Percentiles rank a stretch among this genome's conserved stretches.
Conservation (phyloP, 106 monocot genomes). For the Dendrobium chrysotoxum region DNA sequence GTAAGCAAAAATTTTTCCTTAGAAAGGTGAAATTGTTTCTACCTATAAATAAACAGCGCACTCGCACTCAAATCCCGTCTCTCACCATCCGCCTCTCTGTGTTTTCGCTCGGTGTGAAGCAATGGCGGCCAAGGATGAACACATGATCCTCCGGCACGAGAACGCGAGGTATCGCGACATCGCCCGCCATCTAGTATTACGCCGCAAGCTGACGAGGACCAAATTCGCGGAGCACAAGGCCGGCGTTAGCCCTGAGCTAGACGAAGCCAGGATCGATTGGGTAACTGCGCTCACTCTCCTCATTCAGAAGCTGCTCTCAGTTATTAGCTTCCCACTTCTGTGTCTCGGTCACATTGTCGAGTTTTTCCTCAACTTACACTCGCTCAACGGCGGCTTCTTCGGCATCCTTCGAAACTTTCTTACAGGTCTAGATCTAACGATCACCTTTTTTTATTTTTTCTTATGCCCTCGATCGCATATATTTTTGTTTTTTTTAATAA, state of each 20-base stretch:
- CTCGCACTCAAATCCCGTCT: no score
- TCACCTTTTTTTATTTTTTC: background rate
- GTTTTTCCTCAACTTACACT: slow-evolving; percentile 6
- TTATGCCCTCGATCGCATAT: no score
- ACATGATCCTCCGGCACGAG: slow-evolving; percentile 8
- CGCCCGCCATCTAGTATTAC: background rate
- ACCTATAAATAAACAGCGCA: no score
- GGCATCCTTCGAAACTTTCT: background rate
- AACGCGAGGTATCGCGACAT: slow-evolving; percentile 1
- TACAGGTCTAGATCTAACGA: background rate
- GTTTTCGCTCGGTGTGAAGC: no score
- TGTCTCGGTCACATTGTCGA: background rate
- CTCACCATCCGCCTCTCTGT: no score
- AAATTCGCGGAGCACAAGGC: slow-evolving; percentile 1
- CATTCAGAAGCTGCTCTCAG: slow-evolving; percentile 5
- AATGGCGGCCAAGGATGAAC: background rate
- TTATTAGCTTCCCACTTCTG: background rate
- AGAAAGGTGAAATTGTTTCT: no score
- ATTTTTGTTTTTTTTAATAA: no score
- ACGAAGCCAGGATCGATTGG: background rate
- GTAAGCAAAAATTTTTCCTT: no score
- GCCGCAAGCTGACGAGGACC: background rate
- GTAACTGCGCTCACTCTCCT: slow-evolving; percentile 5
- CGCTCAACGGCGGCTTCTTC: slow-evolving; percentile 8
- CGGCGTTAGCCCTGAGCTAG: background rate